Percentiles rank a stretch among this genome's conserved stretches.
Conservation (phyloP, 805 yeast genomes). For the Komagataella kurtzmanii region DNA sequence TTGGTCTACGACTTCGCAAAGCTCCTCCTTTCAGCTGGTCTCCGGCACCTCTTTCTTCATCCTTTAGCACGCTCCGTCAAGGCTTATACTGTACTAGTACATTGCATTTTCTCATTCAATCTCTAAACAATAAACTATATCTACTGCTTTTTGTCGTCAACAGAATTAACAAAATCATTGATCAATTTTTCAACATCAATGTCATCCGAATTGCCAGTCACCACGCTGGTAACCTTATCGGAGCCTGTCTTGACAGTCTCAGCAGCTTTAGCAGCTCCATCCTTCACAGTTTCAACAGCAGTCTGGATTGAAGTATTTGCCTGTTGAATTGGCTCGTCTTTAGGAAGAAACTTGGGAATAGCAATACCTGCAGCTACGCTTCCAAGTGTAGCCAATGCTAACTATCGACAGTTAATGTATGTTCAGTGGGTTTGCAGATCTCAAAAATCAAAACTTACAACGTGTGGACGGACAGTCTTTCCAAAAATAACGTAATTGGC, state of each 20-base stretch:
- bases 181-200: constrained; percentile 1
- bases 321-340: background rate
- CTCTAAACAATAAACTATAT: background rate
- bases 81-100: background rate
- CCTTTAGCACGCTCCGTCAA: background rate
- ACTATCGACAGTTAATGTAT: constrained; percentile 15
- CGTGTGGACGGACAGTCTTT: constrained; percentile 70
- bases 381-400: constrained; percentile 72
- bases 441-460: constrained; percentile 23
- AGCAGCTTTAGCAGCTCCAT: background rate
- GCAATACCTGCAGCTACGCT: constrained; percentile 45
- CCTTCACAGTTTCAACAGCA: background rate
- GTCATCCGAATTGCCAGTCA: constrained; percentile 1
- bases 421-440: background rate
- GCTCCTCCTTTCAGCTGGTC: background rate
- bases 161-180: background rate
- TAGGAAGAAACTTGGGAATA: constrained; percentile 23
- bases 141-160: background rate
- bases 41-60: background rate
- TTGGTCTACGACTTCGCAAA: background rate
- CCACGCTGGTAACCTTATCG: background rate
- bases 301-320: background rate
- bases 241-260: background rate
- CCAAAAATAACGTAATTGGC: constrained; percentile 79
- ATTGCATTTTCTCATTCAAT: background rate